A percentile compares a stretch with the other conserved stretches of the same genome.
phyloP scores from a whole-genome alignment of 1,284 basidiomycete genomes.

The Inonotus hispidus region DNA sequence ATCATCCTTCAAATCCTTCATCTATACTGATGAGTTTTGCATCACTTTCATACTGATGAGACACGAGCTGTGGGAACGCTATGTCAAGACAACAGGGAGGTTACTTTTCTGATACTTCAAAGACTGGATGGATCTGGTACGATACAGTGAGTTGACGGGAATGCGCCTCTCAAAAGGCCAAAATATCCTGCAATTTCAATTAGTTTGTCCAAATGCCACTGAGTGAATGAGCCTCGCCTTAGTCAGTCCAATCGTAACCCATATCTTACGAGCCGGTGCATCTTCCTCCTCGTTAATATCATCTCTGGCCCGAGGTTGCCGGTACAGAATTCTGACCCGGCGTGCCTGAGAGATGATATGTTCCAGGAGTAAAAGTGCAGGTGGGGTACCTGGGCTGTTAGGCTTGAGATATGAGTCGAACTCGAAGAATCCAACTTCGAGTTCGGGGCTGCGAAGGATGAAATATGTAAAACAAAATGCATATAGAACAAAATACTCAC shows the following conservation, averaged over 20 bases:
- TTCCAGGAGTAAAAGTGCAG: background rate
- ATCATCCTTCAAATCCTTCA: too few relatives aligned
- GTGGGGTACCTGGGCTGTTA: background rate
- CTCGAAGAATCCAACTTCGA: constrained; percentile 7
- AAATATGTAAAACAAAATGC: background rate
- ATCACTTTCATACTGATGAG: too few relatives aligned
- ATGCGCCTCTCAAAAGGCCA: too few relatives aligned
- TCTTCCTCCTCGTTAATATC: background rate
- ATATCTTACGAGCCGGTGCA: background rate
- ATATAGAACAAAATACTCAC: background rate
- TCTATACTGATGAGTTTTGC: too few relatives aligned
- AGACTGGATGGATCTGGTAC: too few relatives aligned
- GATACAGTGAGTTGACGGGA: too few relatives aligned
- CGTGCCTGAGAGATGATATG: constrained; percentile 3
- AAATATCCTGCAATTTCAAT: too few relatives aligned
- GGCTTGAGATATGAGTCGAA: background rate
- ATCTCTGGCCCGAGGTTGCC: background rate
- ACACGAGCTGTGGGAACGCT: too few relatives aligned
- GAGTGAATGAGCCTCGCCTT: too few relatives aligned
- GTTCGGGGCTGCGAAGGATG: background rate
- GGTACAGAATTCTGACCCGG: background rate
- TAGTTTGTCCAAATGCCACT: too few relatives aligned
- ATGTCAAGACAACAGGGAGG: too few relatives aligned
- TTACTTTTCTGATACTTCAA: too few relatives aligned
- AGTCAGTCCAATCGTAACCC: background rate